Conservation (phyloP, 176 grass and related monocot species). For the Oryza glaberrima region DNA sequence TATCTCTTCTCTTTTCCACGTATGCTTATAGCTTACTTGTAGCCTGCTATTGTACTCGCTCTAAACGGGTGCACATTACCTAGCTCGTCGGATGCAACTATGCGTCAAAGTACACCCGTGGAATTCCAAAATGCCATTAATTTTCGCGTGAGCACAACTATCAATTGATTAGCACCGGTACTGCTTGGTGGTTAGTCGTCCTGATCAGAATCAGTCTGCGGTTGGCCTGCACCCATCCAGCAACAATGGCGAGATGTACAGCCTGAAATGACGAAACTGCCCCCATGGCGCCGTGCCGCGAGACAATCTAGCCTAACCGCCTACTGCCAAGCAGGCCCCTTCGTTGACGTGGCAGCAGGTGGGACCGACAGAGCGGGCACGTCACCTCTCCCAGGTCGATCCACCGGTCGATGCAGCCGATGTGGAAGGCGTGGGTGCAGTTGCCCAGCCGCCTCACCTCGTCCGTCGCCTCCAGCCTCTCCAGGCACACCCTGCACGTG, state of each 20-base stretch:
- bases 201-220: slow-evolving; percentile 35
- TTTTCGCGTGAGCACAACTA: slow-evolving; percentile 4
- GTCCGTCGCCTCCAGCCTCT: slow-evolving; percentile 58
- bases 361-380: slow-evolving; percentile 72
- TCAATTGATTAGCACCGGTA: slow-evolving; percentile 21
- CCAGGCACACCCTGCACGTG: slow-evolving; percentile 75
- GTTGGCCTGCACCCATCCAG: slow-evolving; percentile 35
- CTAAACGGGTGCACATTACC: not conserved
- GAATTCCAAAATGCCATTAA: not conserved
- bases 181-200: slow-evolving; percentile 38
- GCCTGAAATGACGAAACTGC: slow-evolving; percentile 17
- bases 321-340: slow-evolving; percentile 12
- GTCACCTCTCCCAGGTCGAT: slow-evolving; percentile 65
- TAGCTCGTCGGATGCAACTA: not conserved
- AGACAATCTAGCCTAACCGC: slow-evolving; percentile 6
- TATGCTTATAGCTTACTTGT: no score
- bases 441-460: slow-evolving; percentile 71
- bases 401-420: slow-evolving; percentile 78
- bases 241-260: not conserved
- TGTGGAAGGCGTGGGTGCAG: slow-evolving; percentile 76
- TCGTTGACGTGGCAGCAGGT: slow-evolving; percentile 50
- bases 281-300: not conserved
- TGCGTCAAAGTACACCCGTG: not conserved
- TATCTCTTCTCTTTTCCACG: no score
- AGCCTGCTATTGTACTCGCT: no score